phyloP scores from a whole-genome alignment of 1,284 basidiomycete genomes.

The Trametes hirsuta region DNA sequence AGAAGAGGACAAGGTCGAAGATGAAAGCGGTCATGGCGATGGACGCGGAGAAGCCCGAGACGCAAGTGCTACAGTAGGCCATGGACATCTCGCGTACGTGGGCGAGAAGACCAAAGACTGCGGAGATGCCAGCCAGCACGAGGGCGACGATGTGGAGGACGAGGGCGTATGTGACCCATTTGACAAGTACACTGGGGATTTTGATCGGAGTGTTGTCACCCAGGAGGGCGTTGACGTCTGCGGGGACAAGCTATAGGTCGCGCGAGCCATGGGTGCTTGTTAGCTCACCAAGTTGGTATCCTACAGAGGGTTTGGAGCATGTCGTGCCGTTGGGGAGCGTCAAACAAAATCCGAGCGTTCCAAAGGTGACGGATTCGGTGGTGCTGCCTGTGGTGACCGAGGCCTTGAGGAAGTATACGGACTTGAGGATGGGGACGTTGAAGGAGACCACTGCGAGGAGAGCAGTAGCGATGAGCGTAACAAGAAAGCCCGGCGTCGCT shows the following conservation, averaged over 20 bases:
- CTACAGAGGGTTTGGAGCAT: conserved; percentile 79
- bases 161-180: conserved; percentile 88
- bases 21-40: conserved; percentile 82
- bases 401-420: conserved; percentile 84
- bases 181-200: conserved; percentile 79
- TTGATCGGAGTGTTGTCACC: conserved; percentile 64
- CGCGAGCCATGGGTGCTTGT: neutral
- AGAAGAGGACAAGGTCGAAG: conserved; percentile 87
- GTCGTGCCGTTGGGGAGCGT: conserved; percentile 56
- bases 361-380: conserved; percentile 74
- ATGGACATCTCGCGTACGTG: conserved; percentile 86
- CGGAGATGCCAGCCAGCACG: conserved; percentile 66
- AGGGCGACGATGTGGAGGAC: conserved; percentile 88
- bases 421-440: conserved; percentile 84
- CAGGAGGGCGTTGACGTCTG: conserved; percentile 82
- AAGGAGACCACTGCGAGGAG: conserved; percentile 85
- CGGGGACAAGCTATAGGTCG: conserved; percentile 3
- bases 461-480: conserved; percentile 74
- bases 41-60: conserved; percentile 77
- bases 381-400: conserved; percentile 52
- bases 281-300: conserved; percentile 80
- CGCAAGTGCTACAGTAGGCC: conserved; percentile 81
- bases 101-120: conserved; percentile 81
- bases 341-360: conserved; percentile 84
- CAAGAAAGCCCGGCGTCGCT: conserved; percentile 83